Base-by-base conservation (phyloP, 495 filamentous ascomycete species). In the Hyphodiscus hymeniophilus region DNA sequence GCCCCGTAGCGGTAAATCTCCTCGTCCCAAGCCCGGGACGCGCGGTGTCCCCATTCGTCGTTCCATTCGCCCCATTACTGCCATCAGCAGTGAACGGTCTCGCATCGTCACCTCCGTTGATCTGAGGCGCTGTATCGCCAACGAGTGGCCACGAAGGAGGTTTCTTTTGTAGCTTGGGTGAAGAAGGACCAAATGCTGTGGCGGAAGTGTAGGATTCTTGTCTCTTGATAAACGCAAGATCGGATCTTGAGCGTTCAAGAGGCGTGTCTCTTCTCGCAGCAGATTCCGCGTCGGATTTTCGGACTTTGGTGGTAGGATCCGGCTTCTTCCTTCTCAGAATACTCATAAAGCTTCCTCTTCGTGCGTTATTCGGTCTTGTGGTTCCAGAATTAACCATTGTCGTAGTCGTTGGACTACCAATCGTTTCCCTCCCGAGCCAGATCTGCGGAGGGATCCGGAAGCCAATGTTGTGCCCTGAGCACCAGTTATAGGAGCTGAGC, bases 181-280 rank as follows among this genome's bases (percentile, higher is more conserved):
- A 24, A 5, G 21, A 13, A n/a, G 8, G 51, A 28, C 26, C 45
- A 45, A 11, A 41, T 42, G 30, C 26, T 12, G 2, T 20, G 16
- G 38, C 22, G 7, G 38, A 40, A 12, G 16, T 17, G 13, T 43
- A 16, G 3, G 41, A 43, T 3, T 30, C 41, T 12, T 43, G 21
- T 30, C 41, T 12, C 41, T 20, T 43, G 8, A 59, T 16, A 28
- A 22, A 38, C n/a, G 42, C 43, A 18, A 78, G 57, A 44, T 75
- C 63, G n/a, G 56, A 63, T 20, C 50, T 48, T 50, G 58, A 69
- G n/a, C 72, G 61, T 49, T 78, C 74, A 2, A 76, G 61, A 43
- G 63, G 67, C 3, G 73, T 76, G 44, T 76, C 74, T 3, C 69
- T 61, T 10, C 72, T 60, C 11, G 73, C 72, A 11, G 71, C 65